Evolutionary conservation across 192 early-diverging fungal species (phyloP), one percentile per base, ranked within the genome.

Genomic region (Kickxella alabastrina): DNA sequence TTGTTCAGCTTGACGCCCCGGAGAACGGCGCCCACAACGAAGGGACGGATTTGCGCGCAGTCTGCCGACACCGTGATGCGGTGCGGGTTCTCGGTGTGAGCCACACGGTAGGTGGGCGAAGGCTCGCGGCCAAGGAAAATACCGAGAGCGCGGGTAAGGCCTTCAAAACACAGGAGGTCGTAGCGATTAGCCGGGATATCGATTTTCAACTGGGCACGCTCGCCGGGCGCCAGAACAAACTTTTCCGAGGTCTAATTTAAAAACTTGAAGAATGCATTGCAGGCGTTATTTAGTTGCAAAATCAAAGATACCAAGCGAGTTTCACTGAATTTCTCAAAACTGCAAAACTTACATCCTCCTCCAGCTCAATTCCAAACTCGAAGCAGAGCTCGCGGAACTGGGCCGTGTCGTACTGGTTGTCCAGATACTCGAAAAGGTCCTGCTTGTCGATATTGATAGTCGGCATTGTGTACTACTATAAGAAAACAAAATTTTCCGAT

Each of bases 171-270:
- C 34, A 99, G 80, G 72, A 99, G 80, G 71, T 99, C 97, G 56
- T 96, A 97, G 69, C 94, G 57, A 78, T 99, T 99, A 49, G 97
- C 93, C 25, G 97, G 94, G 55, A 99, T 97, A 51, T 99, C 97
- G 65, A 99, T 98, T 65, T 92, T 89, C 73, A 94, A 89, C 56
- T 94, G 67, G 17, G 83, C 69, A 50, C 89, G 80, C 35, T 94
- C 90, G 46, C 75, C 62, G 26, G 36, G 52, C 7, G 50, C 67
- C 25, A 60, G 42, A 48, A 36, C 43, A 10, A 54, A 62, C 10
- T 65, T 46, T 40, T 68, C 57, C 8, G 54, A 65, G 3, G 57
- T 65, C 67, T 76, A 76, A 19, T 27, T 4, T 1, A 19, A 38
- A 51, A 14, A 19, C 15, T n/a, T n/a, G n/a, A n/a, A n/a, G n/a